These are phyloP conservation scores for Miscanthus lutarioriparius DNA, from an alignment of 176 grass and related monocot genomes.

Conservation along the genomic window DNA sequence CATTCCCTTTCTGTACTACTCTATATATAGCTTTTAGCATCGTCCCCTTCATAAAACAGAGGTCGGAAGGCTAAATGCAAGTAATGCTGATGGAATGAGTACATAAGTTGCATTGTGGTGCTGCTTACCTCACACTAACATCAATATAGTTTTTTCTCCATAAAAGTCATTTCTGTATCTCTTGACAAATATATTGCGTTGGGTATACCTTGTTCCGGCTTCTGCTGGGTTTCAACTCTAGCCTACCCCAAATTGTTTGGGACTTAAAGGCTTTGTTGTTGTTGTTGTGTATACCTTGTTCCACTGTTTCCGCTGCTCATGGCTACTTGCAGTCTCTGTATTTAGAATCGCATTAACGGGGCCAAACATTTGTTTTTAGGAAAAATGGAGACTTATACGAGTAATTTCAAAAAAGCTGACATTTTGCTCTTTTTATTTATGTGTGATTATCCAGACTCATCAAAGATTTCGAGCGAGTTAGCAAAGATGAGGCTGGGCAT, in stretches of 20 bases:
- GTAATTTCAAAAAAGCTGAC: neutral
- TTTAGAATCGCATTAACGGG: neutral
- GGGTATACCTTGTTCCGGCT: too few relatives aligned
- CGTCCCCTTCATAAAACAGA: neutral
- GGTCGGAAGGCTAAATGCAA: neutral
- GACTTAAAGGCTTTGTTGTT: too few relatives aligned
- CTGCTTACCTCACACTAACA: too few relatives aligned
- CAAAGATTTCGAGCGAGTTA: constrained; percentile 88
- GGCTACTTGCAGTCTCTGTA: neutral
- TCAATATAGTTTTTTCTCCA: too few relatives aligned
- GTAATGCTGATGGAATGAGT: neutral
- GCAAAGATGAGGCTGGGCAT: constrained; percentile 56
- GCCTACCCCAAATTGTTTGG: too few relatives aligned
- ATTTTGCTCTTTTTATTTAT: neutral
- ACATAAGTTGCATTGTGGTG: neutral
- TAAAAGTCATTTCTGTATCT: neutral
- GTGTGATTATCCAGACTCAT: constrained; percentile 65
- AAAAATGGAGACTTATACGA: neutral
- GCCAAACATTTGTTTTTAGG: neutral
- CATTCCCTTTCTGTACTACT: neutral
- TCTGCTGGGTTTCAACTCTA: too few relatives aligned
- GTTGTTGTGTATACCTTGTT: neutral
- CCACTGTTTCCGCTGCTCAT: neutral
- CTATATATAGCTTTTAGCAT: neutral
- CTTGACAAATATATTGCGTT: too few relatives aligned